A percentile compares a stretch with the other conserved stretches of the same genome.
Conservation (phyloP, 345 rosid species). For the Gynandropsis gynandra region DNA sequence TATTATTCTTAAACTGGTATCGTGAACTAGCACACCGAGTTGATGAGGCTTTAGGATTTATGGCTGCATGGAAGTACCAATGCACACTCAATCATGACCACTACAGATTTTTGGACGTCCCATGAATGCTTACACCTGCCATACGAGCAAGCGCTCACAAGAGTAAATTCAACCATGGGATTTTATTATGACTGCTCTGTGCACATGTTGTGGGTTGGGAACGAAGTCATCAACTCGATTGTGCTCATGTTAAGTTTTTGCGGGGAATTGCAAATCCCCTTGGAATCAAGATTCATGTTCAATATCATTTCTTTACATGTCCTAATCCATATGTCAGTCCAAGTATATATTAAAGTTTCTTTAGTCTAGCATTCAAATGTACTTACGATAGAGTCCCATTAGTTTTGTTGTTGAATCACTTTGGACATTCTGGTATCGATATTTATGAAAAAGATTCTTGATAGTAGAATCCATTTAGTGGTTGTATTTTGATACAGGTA, state of each 20-base stretch:
- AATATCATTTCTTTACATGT: neutral
- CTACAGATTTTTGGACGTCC: constrained; percentile 62
- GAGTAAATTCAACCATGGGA: constrained; percentile 62
- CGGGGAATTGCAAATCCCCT: constrained; percentile 59
- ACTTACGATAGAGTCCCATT: too few species aligned
- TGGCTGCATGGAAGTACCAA: constrained; percentile 55
- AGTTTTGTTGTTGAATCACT: too few species aligned
- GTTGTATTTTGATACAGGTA: constrained; percentile 26
- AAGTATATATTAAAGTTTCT: neutral
- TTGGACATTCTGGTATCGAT: too few species aligned
- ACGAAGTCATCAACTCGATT: constrained; percentile 60
- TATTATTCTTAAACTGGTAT: constrained; percentile 28
- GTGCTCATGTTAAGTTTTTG: constrained; percentile 60
- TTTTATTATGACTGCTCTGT: constrained; percentile 66
- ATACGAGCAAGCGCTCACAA: constrained; percentile 59
- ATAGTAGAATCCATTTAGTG: neutral
- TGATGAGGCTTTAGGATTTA: constrained; percentile 61
- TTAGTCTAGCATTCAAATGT: neutral
- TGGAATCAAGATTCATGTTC: constrained; percentile 40
- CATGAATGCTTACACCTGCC: constrained; percentile 59
- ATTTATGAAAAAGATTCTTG: neutral
- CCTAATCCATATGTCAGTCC: neutral
- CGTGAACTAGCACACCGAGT: constrained; percentile 59
- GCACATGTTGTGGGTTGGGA: constrained; percentile 67
- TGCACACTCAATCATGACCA: constrained; percentile 52